Base-by-base conservation (phyloP, 257 asterid genomes). In the Scutellaria baicalensis region DNA sequence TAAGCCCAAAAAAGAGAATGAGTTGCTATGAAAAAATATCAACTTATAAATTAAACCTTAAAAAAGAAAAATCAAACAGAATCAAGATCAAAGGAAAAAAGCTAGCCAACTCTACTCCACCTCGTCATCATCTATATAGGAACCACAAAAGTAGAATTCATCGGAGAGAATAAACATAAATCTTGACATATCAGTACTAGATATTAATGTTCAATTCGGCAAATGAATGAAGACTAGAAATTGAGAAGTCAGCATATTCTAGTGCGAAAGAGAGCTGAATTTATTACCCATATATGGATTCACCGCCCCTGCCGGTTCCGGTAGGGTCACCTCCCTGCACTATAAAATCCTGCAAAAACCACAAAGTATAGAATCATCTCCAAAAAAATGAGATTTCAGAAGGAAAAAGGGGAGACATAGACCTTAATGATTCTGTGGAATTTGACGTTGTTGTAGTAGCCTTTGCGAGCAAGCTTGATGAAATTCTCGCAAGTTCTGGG, bases 281-380 rank as follows among this genome's bases (percentile, higher is more conserved):
- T 0, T 36, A 21, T 64, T 73, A 88, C 99, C 97, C 99, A 18
- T 91, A 89, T 64, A 91, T 91, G 58, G 99, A 93, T 80, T 91
- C 97, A 64, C 99, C 99, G 0, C 97, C 99, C 49, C 96, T 88
- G 7, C 97, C 99, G 11, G 97, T 93, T 58, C 90, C 99, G 47
- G 99, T 93, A 39, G 99, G 99, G 40, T 93, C 99, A 52, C 99
- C 99, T 72, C 97, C 99, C 85, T 93, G 99, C 50, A 91, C 96
- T 38, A 91, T 76, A 57, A 93, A 93, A 75, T 92, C 97, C 96
- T 92, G 77, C 17, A 51, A 64, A 27, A 59, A 58, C 42, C 76
- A 68, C 59, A 65, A 31, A 45, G 36, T 8, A 50, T 11, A 52
- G 17, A 14, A 31, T 11, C 57, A 50, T 45, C 67, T 66, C 40